Evolutionary conservation across 805 yeast genomes (phyloP).

Genomic region (Cyberlindnera suaveolens): DNA sequence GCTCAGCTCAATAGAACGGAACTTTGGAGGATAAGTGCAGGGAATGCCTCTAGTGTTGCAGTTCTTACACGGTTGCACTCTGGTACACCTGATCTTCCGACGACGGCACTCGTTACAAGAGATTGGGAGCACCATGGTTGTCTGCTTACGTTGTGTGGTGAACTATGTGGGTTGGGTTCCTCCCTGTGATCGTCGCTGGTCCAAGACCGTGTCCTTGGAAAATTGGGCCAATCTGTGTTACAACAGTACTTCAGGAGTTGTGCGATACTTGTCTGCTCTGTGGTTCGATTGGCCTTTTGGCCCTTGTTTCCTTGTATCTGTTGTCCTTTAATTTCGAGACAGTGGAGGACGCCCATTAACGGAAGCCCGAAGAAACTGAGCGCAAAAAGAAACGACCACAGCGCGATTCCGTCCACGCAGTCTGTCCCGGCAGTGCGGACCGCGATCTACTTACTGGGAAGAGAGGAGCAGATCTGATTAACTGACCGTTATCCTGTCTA

Average conservation of each 20-base stretch:
- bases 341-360: not conserved
- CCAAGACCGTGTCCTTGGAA: too few species aligned
- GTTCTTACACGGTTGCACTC: conserved; percentile 15
- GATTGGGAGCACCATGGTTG: conserved; percentile 15
- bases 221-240: too few species aligned
- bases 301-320: not conserved
- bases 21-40: conserved; percentile 20
- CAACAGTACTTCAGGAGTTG: too few species aligned
- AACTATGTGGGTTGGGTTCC: not conserved
- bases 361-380: not conserved
- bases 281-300: too few species aligned
- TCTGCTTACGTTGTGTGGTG: not conserved
- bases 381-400: too few species aligned
- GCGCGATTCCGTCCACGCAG: too few species aligned
- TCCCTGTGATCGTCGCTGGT: not conserved
- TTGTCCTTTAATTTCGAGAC: not conserved
- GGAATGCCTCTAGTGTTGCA: conserved; percentile 9
- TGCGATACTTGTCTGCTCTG: too few species aligned
- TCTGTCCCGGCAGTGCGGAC: too few species aligned
- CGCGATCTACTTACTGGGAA: not conserved
- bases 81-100: conserved; percentile 20
- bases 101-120: conserved; percentile 24
- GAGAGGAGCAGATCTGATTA: too few species aligned
- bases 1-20: conserved; percentile 19
- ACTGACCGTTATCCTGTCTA: too few species aligned